Percentiles rank a stretch among this genome's conserved stretches.
Conservation (phyloP, 225 moss, liverwort and hornwort genomes). For the Anthoceros angustus region DNA sequence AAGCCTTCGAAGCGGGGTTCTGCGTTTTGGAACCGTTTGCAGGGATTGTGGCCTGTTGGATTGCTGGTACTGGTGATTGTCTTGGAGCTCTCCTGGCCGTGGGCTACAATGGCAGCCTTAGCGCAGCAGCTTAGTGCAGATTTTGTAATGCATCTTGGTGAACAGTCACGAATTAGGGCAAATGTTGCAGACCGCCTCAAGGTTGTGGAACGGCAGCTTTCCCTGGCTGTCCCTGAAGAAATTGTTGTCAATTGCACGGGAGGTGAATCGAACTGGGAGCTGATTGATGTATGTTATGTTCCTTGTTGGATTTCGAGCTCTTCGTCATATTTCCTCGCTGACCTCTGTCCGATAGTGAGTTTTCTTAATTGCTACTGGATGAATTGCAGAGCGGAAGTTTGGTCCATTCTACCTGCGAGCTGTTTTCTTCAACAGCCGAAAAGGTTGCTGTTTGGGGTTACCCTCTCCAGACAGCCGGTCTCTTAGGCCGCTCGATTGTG, state of each 20-base stretch:
- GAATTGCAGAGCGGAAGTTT: slow-evolving; percentile 10
- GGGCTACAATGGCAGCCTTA: not conserved
- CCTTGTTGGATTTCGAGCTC: not conserved
- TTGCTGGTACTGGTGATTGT: slow-evolving; percentile 5
- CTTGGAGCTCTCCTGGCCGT: slow-evolving; percentile 8
- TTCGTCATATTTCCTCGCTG: not conserved
- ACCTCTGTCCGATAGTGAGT: not conserved
- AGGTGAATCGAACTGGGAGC: slow-evolving; percentile 12
- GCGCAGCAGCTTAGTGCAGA: slow-evolving; percentile 10
- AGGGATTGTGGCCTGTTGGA: slow-evolving; percentile 2
- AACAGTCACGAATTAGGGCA: slow-evolving; percentile 12
- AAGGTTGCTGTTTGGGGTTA: slow-evolving; percentile 20
- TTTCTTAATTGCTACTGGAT: not conserved
- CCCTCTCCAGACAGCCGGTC: slow-evolving; percentile 15
- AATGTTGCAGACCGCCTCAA: slow-evolving; percentile 13
- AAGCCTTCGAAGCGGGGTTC: not conserved
- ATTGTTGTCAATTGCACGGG: slow-evolving; percentile 22
- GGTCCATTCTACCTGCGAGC: slow-evolving; percentile 14
- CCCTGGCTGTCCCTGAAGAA: slow-evolving; percentile 8
- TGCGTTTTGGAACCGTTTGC: not conserved
- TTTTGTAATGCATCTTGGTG: slow-evolving; percentile 7
- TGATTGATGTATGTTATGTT: slow-evolving; percentile 17
- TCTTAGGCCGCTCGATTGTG: slow-evolving; percentile 10
- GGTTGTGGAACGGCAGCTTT: slow-evolving; percentile 16
- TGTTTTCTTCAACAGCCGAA: slow-evolving; percentile 19